Evolutionary conservation across 2,329 filamentous ascomycete genomes (phyloP).

Genomic region (Aspergillus amoenus): DNA sequence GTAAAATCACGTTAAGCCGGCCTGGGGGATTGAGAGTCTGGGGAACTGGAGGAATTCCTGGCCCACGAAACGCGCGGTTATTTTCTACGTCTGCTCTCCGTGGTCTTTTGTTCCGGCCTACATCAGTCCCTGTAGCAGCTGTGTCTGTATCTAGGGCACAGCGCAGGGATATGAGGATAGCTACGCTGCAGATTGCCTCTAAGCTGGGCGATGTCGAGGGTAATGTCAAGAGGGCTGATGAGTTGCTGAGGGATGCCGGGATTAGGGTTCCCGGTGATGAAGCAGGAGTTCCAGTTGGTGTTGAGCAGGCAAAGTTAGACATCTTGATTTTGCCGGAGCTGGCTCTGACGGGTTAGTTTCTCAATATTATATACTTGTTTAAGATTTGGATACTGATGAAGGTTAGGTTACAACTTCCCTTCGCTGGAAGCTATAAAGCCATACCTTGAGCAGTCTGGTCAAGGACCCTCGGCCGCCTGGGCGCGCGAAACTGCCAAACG

Average conservation of each 20-base stretch:
- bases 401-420: constrained; percentile 62
- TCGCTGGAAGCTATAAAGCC: constrained; percentile 57
- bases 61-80: not conserved
- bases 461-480: constrained; percentile 58
- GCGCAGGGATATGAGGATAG: constrained; percentile 43
- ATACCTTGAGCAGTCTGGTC: constrained; percentile 58
- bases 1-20: not conserved
- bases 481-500: constrained; percentile 55
- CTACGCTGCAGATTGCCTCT: constrained; percentile 48
- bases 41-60: not conserved
- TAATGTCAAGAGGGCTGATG: constrained; percentile 47
- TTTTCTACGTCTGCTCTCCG: not conserved
- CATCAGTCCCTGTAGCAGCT: not conserved
- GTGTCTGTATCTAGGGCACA: not conserved
- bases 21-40: not conserved
- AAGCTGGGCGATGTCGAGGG: constrained; percentile 44
- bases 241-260: constrained; percentile 40
- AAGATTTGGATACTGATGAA: not conserved
- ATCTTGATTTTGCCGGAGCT: constrained; percentile 63
- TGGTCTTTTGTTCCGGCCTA: not conserved
- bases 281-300: constrained; percentile 13
- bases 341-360: constrained; percentile 55
- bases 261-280: constrained; percentile 3
- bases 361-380: not conserved
- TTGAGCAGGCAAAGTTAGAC: constrained; percentile 43